Conservation (phyloP, 352 stramenopile genomes). For the Phytophthora sansomeana region DNA sequence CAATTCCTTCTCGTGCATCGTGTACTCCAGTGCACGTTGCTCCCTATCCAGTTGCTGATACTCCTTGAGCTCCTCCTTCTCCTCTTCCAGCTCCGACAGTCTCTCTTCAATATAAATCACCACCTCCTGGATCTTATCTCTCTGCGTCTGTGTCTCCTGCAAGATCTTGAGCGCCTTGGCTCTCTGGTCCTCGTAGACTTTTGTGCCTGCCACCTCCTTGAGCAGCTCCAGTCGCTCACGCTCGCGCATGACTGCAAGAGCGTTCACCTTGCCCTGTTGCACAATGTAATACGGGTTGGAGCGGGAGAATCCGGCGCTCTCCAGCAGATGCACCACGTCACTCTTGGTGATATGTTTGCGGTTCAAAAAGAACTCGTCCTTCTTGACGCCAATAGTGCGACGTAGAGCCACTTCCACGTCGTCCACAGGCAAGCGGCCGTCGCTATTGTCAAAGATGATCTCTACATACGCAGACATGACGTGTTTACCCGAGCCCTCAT, state of each 20-base stretch:
- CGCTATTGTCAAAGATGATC: conserved; percentile 99
- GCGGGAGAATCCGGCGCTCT: conserved; percentile 99
- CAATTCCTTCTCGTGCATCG: conserved; percentile 93
- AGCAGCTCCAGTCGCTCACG: conserved; percentile 96
- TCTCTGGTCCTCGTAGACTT: conserved; percentile 99
- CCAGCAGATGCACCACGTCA: conserved; percentile 98
- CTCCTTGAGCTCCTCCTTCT: conserved; percentile 97
- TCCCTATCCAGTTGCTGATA: conserved; percentile 97
- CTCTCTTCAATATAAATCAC: conserved; percentile 95
- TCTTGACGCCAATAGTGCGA: conserved; percentile 99
- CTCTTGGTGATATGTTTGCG: conserved; percentile 98
- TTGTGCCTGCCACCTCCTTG: conserved; percentile 98
- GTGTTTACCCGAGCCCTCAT: conserved; percentile 95
- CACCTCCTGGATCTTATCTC: conserved; percentile 97
- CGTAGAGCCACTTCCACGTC: conserved; percentile 95
- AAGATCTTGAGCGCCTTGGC: conserved; percentile 97
- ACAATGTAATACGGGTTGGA: conserved; percentile 99
- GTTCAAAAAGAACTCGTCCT: conserved; percentile 99
- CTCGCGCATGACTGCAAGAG: conserved; percentile 98
- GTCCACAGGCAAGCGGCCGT: conserved; percentile 94
- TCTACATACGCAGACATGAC: conserved; percentile 99
- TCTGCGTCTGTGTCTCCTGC: conserved; percentile 94
- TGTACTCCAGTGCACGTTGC: conserved; percentile 97
- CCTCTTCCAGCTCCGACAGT: conserved; percentile 96
- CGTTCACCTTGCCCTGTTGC: conserved; percentile 99